Conservation (phyloP, 1,284 basidiomycete genomes). For the Tetrapyrgos nigripes region DNA sequence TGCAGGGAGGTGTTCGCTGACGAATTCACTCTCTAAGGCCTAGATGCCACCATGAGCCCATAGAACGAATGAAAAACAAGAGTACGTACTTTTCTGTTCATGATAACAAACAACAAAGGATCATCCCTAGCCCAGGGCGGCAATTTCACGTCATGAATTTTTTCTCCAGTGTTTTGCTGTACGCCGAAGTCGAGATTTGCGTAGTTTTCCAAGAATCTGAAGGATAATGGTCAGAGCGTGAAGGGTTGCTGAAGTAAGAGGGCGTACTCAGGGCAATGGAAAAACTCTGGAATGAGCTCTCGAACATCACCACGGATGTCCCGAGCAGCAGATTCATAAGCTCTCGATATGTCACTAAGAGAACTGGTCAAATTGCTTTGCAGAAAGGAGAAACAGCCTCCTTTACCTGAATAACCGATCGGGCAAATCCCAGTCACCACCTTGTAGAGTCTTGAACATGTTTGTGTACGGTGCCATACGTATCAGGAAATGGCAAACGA, state of each 20-base stretch:
- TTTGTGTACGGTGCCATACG: constrained; percentile 89
- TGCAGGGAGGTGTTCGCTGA: constrained; percentile 83
- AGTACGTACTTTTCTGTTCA: constrained; percentile 74
- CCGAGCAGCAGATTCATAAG: constrained; percentile 86
- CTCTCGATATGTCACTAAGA: constrained; percentile 71
- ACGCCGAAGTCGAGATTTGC: constrained; percentile 85
- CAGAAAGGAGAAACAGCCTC: background rate
- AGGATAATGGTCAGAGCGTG: background rate
- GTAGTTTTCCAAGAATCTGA: constrained; percentile 75
- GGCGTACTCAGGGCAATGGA: constrained; percentile 74
- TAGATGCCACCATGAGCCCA: constrained; percentile 30
- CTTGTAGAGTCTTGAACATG: constrained; percentile 92
- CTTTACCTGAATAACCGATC: constrained; percentile 86
- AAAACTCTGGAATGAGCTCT: constrained; percentile 95
- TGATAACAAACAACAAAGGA: constrained; percentile 82
- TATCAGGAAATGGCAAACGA: constrained; percentile 95
- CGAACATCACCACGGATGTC: constrained; percentile 93
- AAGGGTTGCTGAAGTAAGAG: background rate
- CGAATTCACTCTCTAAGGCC: constrained; percentile 92
- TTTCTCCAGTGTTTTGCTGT: constrained; percentile 82
- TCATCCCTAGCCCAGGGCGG: constrained; percentile 93
- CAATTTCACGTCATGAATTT: constrained; percentile 87
- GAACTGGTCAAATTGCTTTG: background rate
- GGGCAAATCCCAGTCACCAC: constrained; percentile 96
- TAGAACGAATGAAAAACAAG: background rate